phyloP scores from a whole-genome alignment of 768 basidiomycete species.

The Lyophyllum atratum region DNA sequence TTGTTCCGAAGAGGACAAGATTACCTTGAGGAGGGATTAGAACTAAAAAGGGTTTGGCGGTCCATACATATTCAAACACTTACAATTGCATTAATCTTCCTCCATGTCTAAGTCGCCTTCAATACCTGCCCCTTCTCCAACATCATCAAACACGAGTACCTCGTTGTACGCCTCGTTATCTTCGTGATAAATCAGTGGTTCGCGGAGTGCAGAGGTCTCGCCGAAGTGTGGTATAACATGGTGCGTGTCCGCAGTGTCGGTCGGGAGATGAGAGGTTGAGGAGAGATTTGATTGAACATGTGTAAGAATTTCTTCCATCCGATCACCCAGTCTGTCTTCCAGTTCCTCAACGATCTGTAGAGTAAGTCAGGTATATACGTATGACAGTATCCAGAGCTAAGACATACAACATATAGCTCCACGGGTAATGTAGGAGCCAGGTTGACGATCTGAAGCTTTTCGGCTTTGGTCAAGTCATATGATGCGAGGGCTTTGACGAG shows the following conservation, averaged over 20 bases:
- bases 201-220: not conserved
- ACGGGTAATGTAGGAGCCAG: slow-evolving; percentile 80
- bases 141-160: slow-evolving; percentile 62
- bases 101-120: slow-evolving; percentile 76
- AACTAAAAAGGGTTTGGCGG: too few relatives aligned
- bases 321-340: slow-evolving; percentile 76
- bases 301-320: slow-evolving; percentile 66
- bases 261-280: slow-evolving; percentile 24
- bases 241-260: slow-evolving; percentile 4
- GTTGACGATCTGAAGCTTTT: slow-evolving; percentile 91
- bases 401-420: slow-evolving; percentile 85
- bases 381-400: too few relatives aligned
- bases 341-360: slow-evolving; percentile 87
- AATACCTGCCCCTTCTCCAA: slow-evolving; percentile 63
- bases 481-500: slow-evolving; percentile 71
- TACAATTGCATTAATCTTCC: slow-evolving; percentile 42
- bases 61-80: too few relatives aligned
- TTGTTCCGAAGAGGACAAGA: too few relatives aligned
- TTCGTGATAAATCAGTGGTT: slow-evolving; percentile 3
- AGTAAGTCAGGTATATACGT: too few relatives aligned
- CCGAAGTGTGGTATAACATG: not conserved
- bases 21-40: too few relatives aligned
- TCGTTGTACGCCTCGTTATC: slow-evolving; percentile 39
- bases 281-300: slow-evolving; percentile 46
- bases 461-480: slow-evolving; percentile 82